These are phyloP conservation scores for Coemansia sp. DNA, from an alignment of 192 early-diverging fungal genomes.

Conservation along the genomic window DNA sequence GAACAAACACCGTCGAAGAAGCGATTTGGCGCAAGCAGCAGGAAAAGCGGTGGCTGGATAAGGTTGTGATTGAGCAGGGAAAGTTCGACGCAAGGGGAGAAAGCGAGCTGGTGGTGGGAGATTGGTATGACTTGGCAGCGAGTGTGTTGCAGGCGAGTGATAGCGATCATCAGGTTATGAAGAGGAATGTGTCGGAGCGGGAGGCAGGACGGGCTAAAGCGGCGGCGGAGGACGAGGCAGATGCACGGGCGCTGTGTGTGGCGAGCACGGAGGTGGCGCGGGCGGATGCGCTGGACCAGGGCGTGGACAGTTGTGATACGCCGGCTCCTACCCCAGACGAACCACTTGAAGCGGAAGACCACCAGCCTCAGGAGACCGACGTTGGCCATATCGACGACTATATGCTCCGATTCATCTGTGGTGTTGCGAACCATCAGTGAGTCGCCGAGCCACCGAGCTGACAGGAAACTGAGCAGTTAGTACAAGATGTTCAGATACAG, in stretches of 20 bases:
- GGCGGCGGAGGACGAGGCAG: conserved; percentile 33
- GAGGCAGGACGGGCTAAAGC: conserved; percentile 13
- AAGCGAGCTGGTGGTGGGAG: conserved; percentile 27
- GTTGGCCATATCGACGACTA: conserved; percentile 75
- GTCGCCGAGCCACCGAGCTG: too few relatives aligned
- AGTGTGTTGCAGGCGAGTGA: conserved; percentile 15
- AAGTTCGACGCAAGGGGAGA: conserved; percentile 92
- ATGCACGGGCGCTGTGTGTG: conserved; percentile 26
- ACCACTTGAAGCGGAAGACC: background rate
- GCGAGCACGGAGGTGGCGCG: conserved; percentile 39
- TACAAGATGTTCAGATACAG: too few relatives aligned
- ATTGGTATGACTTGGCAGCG: conserved; percentile 47
- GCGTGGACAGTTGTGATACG: conserved; percentile 19
- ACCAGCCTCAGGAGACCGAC: conserved; percentile 10
- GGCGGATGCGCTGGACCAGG: conserved; percentile 41
- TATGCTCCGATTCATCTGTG: conserved; percentile 66
- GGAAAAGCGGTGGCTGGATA: conserved; percentile 97
- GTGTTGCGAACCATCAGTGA: too few relatives aligned
- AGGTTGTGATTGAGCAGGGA: conserved; percentile 98
- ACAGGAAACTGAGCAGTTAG: too few relatives aligned
- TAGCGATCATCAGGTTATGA: too few relatives aligned
- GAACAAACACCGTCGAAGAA: conserved; percentile 96
- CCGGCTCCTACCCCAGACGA: background rate
- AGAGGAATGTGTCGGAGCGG: conserved; percentile 16
- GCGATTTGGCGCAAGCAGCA: conserved; percentile 95